Evolutionary conservation across 768 basidiomycete genomes (phyloP).

Genomic region (Leccinellum rugosiceps): DNA sequence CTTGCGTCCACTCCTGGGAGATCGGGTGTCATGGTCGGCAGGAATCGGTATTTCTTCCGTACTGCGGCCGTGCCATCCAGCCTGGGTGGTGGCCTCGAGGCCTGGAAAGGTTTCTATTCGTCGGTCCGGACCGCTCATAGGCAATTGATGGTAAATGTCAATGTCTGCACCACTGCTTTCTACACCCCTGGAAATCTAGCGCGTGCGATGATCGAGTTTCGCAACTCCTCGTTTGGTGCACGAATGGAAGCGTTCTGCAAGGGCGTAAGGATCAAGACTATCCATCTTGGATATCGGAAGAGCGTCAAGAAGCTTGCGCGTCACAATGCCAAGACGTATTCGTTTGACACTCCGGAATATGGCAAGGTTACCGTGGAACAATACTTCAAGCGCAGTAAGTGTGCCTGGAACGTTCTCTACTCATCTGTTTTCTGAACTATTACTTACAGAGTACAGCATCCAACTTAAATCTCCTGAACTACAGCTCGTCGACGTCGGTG

Average conservation of each 20-base stretch:
- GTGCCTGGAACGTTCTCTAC: neutral
- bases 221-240: conserved; percentile 53
- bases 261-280: conserved; percentile 62
- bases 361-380: conserved; percentile 44
- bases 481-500: conserved; percentile 49
- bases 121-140: conserved; percentile 40
- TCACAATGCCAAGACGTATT: conserved; percentile 36
- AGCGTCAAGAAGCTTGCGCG: conserved; percentile 56
- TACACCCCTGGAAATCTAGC: conserved; percentile 44
- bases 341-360: conserved; percentile 40
- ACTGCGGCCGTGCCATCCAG: conserved; percentile 25
- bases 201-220: conserved; percentile 39
- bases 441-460: conserved; percentile 41
- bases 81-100: conserved; percentile 53
- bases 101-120: conserved; percentile 51
- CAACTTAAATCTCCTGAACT: conserved; percentile 37
- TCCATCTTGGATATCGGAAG: conserved; percentile 73
- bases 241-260: conserved; percentile 59
- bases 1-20: conserved; percentile 44
- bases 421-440: neutral
- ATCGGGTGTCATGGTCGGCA: conserved; percentile 49
- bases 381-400: conserved; percentile 47
- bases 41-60: conserved; percentile 53
- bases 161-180: conserved; percentile 50
- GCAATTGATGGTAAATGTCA: conserved; percentile 54